These are phyloP conservation scores for Fusarium humuli DNA, from an alignment of 2,329 filamentous ascomycete species.

Conservation along the genomic window DNA sequence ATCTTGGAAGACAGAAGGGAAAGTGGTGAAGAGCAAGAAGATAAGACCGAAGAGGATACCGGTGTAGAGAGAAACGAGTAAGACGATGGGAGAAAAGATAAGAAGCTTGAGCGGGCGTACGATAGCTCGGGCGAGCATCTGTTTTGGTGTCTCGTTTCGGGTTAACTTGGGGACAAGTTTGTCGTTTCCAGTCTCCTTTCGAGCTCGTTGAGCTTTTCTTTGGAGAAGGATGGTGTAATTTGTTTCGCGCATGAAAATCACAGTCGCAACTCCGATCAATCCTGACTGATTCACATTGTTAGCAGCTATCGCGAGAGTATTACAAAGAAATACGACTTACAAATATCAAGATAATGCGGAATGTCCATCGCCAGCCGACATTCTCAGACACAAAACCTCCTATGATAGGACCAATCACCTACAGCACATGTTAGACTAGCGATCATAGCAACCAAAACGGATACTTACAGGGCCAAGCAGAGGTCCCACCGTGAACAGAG, in stretches of 20 bases:
- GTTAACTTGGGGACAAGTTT: constrained; percentile 24
- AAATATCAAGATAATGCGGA: constrained; percentile 62
- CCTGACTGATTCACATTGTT: not conserved
- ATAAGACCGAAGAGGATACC: constrained; percentile 53
- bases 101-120: constrained; percentile 60
- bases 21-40: constrained; percentile 54
- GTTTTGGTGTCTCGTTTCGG: constrained; percentile 20
- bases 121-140: constrained; percentile 49
- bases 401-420: constrained; percentile 47
- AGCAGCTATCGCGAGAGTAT: not conserved
- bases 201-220: constrained; percentile 6
- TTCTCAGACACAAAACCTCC: constrained; percentile 60
- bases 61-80: constrained; percentile 55
- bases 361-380: constrained; percentile 63
- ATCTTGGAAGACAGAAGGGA: constrained; percentile 52
- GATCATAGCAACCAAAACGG: rapidly evolving
- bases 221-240: constrained; percentile 19
- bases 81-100: constrained; percentile 65
- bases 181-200: constrained; percentile 31
- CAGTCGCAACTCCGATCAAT: not conserved
- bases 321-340: constrained; percentile 4
- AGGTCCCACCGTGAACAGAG: constrained; percentile 70
- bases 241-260: constrained; percentile 48
- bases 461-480: constrained; percentile 63
- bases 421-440: not conserved